Conservation (phyloP, 345 rosid genomes). For the Noccaea bulbosa region DNA sequence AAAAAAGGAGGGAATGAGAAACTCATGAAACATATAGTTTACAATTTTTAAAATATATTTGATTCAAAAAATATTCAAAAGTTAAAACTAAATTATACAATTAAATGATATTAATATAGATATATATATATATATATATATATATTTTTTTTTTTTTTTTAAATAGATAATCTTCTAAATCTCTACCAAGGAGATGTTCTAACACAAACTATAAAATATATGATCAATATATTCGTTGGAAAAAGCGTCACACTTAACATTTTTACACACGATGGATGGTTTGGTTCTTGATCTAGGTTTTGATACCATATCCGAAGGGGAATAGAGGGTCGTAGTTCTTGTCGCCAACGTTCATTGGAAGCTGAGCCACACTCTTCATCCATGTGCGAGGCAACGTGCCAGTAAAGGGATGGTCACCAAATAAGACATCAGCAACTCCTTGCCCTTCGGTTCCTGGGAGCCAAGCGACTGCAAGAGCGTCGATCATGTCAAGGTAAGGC, state of each 20-base stretch:
- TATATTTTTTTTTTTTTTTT: too few relatives aligned
- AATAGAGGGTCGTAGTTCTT: constrained; percentile 67
- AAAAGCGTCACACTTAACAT: constrained; percentile 2
- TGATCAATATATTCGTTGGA: constrained; percentile 17
- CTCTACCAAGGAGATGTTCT: too few relatives aligned
- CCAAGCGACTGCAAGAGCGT: constrained; percentile 77
- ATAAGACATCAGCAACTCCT: constrained; percentile 71
- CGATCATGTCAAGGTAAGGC: constrained; percentile 49
- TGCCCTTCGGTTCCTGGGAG: constrained; percentile 77
- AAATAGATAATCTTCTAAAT: too few relatives aligned
- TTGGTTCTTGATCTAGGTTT: constrained; percentile 32
- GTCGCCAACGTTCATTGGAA: constrained; percentile 79
- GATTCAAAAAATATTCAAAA: too few relatives aligned
- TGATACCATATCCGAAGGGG: constrained; percentile 66
- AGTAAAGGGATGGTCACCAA: constrained; percentile 67
- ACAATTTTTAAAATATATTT: too few relatives aligned
- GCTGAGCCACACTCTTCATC: constrained; percentile 68
- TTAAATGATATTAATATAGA: too few relatives aligned
- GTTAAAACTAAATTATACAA: too few relatives aligned
- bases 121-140: too few relatives aligned
- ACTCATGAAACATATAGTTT: too few relatives aligned
- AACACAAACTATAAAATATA: background rate
- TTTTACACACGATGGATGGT: background rate
- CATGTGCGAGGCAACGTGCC: constrained; percentile 73
- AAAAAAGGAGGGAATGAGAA: too few relatives aligned